Percentiles rank a stretch among this genome's conserved stretches.
phyloP scores from a whole-genome alignment of 371 early-diverging fungal species.

The Ecytonucleospora hepatopenaei region DNA sequence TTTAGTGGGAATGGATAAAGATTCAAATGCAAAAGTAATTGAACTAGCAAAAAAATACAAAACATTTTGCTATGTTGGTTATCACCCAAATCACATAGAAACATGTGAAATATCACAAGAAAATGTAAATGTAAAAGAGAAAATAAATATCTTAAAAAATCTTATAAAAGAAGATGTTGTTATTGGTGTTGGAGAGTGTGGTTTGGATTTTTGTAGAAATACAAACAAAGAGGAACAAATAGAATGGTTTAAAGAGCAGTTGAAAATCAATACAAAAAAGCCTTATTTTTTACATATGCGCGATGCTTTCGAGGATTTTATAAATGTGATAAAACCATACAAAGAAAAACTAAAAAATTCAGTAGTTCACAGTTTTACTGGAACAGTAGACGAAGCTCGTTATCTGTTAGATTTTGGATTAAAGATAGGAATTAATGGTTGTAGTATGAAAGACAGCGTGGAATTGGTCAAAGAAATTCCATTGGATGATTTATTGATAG shows the following conservation, averaged over 20 bases:
- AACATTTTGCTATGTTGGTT: conserved; percentile 42
- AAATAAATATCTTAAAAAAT: not conserved
- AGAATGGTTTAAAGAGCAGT: conserved; percentile 55
- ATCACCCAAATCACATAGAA: conserved; percentile 44
- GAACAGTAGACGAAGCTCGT: conserved; percentile 65
- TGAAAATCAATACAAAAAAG: conserved; percentile 35
- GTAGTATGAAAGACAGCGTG: conserved; percentile 74
- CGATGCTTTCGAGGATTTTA: conserved; percentile 56
- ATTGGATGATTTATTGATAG: conserved; percentile 68
- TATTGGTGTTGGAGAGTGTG: conserved; percentile 62
- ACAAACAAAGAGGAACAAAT: conserved; percentile 56
- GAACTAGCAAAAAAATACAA: conserved; percentile 34
- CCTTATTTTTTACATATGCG: conserved; percentile 59
- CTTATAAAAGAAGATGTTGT: conserved; percentile 22
- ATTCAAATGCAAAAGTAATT: conserved; percentile 19
- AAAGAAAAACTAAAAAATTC: conserved; percentile 58
- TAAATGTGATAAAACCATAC: conserved; percentile 40
- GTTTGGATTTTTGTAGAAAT: conserved; percentile 59
- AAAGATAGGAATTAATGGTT: conserved; percentile 88
- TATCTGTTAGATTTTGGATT: conserved; percentile 64
- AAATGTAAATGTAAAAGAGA: not conserved
- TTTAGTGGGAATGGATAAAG: conserved; percentile 41
- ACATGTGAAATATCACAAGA: not conserved
- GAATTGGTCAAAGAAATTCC: conserved; percentile 69
- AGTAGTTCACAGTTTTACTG: conserved; percentile 84